These are phyloP conservation scores for Lasiosphaeris hirsuta DNA, from an alignment of 495 filamentous ascomycete genomes.

Conservation along the genomic window DNA sequence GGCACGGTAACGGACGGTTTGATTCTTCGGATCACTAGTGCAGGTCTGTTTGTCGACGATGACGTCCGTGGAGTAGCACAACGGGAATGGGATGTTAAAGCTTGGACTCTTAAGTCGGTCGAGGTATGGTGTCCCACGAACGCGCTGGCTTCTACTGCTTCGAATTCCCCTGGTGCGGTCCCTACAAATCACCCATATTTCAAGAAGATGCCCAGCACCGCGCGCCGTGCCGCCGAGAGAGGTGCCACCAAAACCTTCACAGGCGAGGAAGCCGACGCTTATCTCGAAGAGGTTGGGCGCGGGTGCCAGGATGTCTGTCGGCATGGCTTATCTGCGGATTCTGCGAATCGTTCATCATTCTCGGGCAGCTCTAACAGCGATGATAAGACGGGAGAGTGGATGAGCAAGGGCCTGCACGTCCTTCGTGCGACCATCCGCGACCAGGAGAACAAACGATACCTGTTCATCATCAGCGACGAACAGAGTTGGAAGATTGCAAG, in stretches of 20 bases:
- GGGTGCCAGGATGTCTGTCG: conserved; percentile 62
- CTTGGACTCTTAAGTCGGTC: conserved; percentile 89
- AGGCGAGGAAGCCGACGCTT: conserved; percentile 61
- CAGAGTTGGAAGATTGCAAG: conserved; percentile 93
- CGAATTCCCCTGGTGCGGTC: conserved; percentile 28
- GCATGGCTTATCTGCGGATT: conserved; percentile 31
- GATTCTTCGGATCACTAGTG: conserved; percentile 77
- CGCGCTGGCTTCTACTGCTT: conserved; percentile 37
- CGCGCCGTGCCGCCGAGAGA: conserved; percentile 41
- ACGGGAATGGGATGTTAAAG: conserved; percentile 97
- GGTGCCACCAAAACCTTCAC: conserved; percentile 47
- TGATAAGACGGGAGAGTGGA: conserved; percentile 50
- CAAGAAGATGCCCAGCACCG: conserved; percentile 34
- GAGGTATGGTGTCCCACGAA: conserved; percentile 80
- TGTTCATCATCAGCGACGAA: conserved; percentile 76
- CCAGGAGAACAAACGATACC: conserved; percentile 74
- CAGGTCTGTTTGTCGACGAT: conserved; percentile 95
- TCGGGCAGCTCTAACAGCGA: conserved; percentile 26
- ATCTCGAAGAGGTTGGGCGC: conserved; percentile 54
- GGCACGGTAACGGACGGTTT: conserved; percentile 81
- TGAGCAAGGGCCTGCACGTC: conserved; percentile 61
- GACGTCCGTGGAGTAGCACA: conserved; percentile 82
- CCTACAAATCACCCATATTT: conserved; percentile 38
- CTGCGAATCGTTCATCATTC: conserved; percentile 28
- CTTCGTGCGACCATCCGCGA: conserved; percentile 80